Base-by-base conservation (phyloP, 139 green algal genomes). In the Monoraphidium neglectum region DNA sequence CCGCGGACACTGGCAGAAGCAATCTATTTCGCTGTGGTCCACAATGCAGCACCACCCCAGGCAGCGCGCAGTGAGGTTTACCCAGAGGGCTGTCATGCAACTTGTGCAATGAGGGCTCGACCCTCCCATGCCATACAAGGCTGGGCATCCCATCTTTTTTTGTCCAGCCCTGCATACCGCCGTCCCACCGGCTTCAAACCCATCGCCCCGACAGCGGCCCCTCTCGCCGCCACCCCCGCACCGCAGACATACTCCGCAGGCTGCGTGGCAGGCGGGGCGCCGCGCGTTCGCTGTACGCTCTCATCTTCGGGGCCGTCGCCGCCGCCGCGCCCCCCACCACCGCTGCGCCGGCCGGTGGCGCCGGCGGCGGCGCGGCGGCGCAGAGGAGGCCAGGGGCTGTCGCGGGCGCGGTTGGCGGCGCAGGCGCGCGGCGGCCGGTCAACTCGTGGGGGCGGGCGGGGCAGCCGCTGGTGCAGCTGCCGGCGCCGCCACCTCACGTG, bases 41-140 rank as follows among this genome's bases (percentile, higher is more conserved):
- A n/a, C n/a, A n/a, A 35, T 40, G 37, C 2, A 56, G 24, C 35
- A 49, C 38, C 33, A 10, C 1, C 35, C 26, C 28, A 28, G 62
- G 18, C 37, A 4, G 30, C 33, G 36, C 37, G 1, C 60, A 18
- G 74, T 47, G 87, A 92, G 88, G 91, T 38, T 62, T 92, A 4
- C 40, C 93, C 24, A 54, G 56, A 5, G 49, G 57, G 38, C 79
- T 92, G 65, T 33, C n/a, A n/a, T n/a, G n/a, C n/a, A n/a, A n/a
- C n/a, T n/a, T n/a, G n/a, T n/a, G n/a, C n/a, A n/a, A n/a, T n/a
- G n/a, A 63, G 51, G 59, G 63, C 6, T 21, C 28, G 1, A 13
- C 35, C 49, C 3, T 32, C 10, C n/a, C n/a, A n/a, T n/a, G 54
- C 54, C 28, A 40, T 38, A 24, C 75, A 74, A 49, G 54, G 75